phyloP scores from a whole-genome alignment of 805 yeast genomes.

The Pichia insulana region DNA sequence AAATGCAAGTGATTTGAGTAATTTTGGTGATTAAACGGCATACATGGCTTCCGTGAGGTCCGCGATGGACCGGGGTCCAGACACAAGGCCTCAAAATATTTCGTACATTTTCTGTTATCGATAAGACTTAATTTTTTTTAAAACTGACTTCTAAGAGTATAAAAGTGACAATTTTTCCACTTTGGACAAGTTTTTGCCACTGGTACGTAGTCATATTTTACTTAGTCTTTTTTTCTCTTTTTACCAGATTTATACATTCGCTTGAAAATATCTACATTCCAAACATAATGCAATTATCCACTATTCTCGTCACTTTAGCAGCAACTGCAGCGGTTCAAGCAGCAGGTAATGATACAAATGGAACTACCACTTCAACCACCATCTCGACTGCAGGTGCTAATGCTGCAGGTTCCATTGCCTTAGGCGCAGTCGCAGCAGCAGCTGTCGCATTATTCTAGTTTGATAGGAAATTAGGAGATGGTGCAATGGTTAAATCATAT shows the following conservation, averaged over 20 bases:
- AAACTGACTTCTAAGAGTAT: not conserved
- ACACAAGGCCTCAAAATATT: not conserved
- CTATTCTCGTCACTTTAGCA: slow-evolving; percentile 60
- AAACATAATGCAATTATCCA: slow-evolving; percentile 58
- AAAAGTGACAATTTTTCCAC: not conserved
- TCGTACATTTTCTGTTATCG: not conserved
- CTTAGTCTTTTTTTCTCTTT: not conserved
- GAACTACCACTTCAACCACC: slow-evolving; percentile 27
- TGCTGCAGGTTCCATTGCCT: slow-evolving; percentile 56
- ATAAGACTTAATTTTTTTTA: not conserved
- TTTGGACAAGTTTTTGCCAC: not conserved
- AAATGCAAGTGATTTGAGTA: too few relatives aligned
- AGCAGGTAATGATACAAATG: slow-evolving; percentile 34
- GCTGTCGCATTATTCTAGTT: slow-evolving; percentile 46
- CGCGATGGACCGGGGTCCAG: not conserved
- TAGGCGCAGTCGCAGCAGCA: slow-evolving; percentile 82
- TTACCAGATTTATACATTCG: slow-evolving; percentile 2
- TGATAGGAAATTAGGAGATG: not conserved
- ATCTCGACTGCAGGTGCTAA: slow-evolving; percentile 37
- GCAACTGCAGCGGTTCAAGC: slow-evolving; percentile 64
- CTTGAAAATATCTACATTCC: too few relatives aligned
- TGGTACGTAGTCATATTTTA: not conserved
- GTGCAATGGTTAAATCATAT: not conserved
- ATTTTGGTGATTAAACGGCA: too few relatives aligned
- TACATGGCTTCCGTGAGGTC: not conserved